Percentiles rank a stretch among this genome's conserved stretches.
Conservation (phyloP, 1,139 yeast species). For the Suhomyces yuchorum region DNA sequence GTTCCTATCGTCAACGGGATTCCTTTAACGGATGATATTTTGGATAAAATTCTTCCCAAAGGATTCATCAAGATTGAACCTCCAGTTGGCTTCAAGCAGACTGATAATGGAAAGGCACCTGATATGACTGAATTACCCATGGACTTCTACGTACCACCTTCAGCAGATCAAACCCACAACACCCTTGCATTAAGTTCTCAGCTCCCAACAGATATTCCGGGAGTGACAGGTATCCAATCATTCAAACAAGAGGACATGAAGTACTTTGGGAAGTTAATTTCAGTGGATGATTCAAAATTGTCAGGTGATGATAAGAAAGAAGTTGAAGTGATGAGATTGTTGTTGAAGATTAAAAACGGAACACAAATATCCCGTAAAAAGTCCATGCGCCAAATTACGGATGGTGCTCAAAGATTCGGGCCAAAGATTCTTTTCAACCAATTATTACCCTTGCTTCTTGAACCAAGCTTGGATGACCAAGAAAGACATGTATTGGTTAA, state of each 20-base stretch:
- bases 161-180: conserved; percentile 17
- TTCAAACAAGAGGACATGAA: conserved; percentile 74
- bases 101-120: conserved; percentile 26
- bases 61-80: conserved; percentile 53
- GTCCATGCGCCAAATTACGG: conserved; percentile 71
- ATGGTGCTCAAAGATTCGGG: conserved; percentile 66
- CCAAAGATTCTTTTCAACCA: conserved; percentile 68
- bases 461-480: conserved; percentile 72
- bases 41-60: conserved; percentile 55
- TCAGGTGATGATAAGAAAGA: conserved; percentile 57
- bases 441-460: conserved; percentile 73
- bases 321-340: conserved; percentile 59
- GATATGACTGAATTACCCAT: conserved; percentile 35
- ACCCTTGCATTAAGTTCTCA: conserved; percentile 31
- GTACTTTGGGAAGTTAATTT: conserved; percentile 66
- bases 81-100: conserved; percentile 51
- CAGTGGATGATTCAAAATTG: conserved; percentile 37
- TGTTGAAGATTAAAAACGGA: conserved; percentile 79
- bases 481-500: conserved; percentile 84
- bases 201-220: conserved; percentile 62
- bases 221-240: conserved; percentile 55
- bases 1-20: conserved; percentile 49
- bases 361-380: conserved; percentile 63
- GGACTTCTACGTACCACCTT: conserved; percentile 31
- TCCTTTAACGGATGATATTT: conserved; percentile 49